phyloP scores from a whole-genome alignment of 495 filamentous ascomycete species.

The Aspergillus ostianus region DNA sequence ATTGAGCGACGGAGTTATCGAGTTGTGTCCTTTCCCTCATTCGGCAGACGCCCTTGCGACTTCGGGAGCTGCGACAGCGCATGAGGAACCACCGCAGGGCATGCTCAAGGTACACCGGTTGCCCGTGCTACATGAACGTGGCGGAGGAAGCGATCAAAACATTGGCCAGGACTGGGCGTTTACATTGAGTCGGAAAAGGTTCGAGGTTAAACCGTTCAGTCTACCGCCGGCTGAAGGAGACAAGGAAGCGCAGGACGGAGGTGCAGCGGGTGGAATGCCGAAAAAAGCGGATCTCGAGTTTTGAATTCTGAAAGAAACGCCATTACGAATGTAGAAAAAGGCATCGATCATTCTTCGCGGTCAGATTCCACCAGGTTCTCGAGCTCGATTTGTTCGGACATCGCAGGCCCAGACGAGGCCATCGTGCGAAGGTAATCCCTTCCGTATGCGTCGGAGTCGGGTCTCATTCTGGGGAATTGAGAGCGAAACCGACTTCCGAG shows the following conservation, averaged over 20 bases:
- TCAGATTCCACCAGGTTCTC: conserved; percentile 51
- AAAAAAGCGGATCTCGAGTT: conserved; percentile 75
- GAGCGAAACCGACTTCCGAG: conserved; percentile 54
- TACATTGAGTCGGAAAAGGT: conserved; percentile 75
- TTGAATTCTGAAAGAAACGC: conserved; percentile 27
- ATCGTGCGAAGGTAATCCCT: conserved; percentile 55
- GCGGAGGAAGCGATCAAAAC: conserved; percentile 68
- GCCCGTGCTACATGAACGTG: conserved; percentile 83
- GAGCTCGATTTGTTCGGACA: conserved; percentile 64
- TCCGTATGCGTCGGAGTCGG: conserved; percentile 48
- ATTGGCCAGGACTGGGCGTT: conserved; percentile 87
- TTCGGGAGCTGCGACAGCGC: conserved; percentile 48
- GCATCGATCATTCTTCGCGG: conserved; percentile 37
- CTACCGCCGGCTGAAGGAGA: conserved; percentile 87
- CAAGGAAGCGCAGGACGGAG: conserved; percentile 61
- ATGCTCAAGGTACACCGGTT: conserved; percentile 78
- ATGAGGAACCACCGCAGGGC: conserved; percentile 80
- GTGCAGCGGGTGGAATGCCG: conserved; percentile 45
- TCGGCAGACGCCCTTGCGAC: conserved; percentile 55
- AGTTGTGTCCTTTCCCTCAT: conserved; percentile 82
- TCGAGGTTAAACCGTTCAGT: conserved; percentile 85
- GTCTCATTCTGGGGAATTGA: conserved; percentile 34
- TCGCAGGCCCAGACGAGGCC: conserved; percentile 50
- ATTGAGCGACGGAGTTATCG: conserved; percentile 80
- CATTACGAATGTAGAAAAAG: conserved; percentile 2